Evolutionary conservation across 2,329 filamentous ascomycete genomes (phyloP).

Genomic region (Ceratocystis alfenasii): DNA sequence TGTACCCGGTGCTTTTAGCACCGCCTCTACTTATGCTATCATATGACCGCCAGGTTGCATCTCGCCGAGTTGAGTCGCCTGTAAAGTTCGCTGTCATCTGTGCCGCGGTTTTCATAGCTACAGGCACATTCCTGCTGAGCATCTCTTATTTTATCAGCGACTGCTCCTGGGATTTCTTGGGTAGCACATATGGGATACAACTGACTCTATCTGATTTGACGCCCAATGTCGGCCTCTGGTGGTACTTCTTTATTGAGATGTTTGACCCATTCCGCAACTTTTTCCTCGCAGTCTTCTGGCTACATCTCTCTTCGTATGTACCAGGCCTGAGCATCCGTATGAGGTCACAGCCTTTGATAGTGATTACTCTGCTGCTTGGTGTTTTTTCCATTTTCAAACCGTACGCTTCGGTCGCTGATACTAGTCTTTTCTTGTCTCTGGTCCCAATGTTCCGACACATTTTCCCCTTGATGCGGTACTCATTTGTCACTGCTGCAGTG

Average conservation of each 20-base stretch:
- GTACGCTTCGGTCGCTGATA: constrained; percentile 86
- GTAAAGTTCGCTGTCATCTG: constrained; percentile 44
- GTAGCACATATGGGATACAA: constrained; percentile 85
- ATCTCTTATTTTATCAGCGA: constrained; percentile 63
- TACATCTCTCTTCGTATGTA: constrained; percentile 84
- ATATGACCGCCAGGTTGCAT: constrained; percentile 50
- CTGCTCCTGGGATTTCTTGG: constrained; percentile 75
- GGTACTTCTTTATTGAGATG: constrained; percentile 99
- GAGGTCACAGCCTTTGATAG: constrained; percentile 73
- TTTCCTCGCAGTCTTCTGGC: constrained; percentile 96
- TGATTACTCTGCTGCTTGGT: constrained; percentile 71
- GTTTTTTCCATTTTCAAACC: constrained; percentile 94
- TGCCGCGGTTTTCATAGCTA: constrained; percentile 40
- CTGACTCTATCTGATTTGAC: constrained; percentile 83
- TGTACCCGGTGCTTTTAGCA: constrained; percentile 81
- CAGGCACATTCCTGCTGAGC: constrained; percentile 50
- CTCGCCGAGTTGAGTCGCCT: constrained; percentile 30
- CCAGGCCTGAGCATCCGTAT: constrained; percentile 74
- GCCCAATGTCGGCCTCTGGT: constrained; percentile 93
- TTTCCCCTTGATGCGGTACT: constrained; percentile 86
- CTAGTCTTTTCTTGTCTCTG: constrained; percentile 71
- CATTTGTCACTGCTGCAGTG: constrained; percentile 71
- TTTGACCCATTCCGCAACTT: constrained; percentile 96
- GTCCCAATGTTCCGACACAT: constrained; percentile 82
- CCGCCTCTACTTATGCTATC: constrained; percentile 70